Evolutionary conservation across 345 rosid genomes (phyloP), one percentile per base, ranked within the genome.

Genomic region (Luvunga scandens): DNA sequence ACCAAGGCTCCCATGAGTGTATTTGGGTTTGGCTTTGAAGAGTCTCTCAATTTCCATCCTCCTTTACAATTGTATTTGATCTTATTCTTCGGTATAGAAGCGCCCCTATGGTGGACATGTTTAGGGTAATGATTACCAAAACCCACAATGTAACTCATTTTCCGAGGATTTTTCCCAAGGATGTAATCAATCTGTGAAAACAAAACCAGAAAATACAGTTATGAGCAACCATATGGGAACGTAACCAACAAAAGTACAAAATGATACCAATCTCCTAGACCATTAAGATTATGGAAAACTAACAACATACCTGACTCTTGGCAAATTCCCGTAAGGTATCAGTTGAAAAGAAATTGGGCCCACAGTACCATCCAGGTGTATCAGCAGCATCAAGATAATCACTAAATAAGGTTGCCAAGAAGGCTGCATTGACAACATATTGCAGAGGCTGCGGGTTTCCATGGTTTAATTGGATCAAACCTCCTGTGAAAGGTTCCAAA

Each of bases 391-490:
- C 98, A 53, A 96, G 95, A 84, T 94, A 96, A 87, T 96, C 99
- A 79, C 93, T 89, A 72, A 78, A 96, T 22, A 92, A 42, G 7
- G 94, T 72, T 1, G 99, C 99, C 75, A 96, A 83, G 86, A 91
- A 96, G 55, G 99, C 98, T 64, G 99, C 97, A 85, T 96, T 94
- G 57, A 83, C 97, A 14, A 90, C 89, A 79, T 96, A 96, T 75
- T 96, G 99, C 69, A 96, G 92, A 31, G 98, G 99, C 86, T 94
- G 99, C n/a, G 98, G 98, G 63, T 81, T 84, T 79, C 99, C 99
- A 73, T 92, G 98, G 86, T 92, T 96, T 74, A 96, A 81, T 81
- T 94, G 87, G 56, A 94, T 90, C 88, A 96, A 84, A 59, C 98
- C 98, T 72, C 97, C 97, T 96, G 86, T 42, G 55, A 12, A 36